These are phyloP conservation scores for Sugiyamaella boreocaroliniensis DNA, from an alignment of 805 yeast genomes.

Conservation along the genomic window DNA sequence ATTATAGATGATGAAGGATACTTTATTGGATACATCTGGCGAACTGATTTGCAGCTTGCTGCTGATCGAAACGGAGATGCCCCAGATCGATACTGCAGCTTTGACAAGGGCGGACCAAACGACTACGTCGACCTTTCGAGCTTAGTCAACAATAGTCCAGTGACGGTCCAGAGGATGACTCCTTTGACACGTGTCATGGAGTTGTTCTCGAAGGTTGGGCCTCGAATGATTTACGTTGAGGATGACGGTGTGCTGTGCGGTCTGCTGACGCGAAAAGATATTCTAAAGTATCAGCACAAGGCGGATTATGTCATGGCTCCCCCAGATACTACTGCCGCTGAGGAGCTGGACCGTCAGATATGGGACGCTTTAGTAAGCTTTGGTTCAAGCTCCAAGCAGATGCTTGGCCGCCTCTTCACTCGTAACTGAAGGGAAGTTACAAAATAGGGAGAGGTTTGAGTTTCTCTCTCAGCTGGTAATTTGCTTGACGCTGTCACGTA, in stretches of 20 bases:
- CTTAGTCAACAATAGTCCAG: slow-evolving; percentile 42
- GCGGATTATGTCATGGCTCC: slow-evolving; percentile 10
- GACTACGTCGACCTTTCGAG: slow-evolving; percentile 9
- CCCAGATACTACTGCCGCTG: slow-evolving; percentile 14
- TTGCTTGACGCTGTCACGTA: background rate
- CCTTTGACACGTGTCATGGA: slow-evolving; percentile 58
- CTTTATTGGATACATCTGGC: slow-evolving; percentile 31
- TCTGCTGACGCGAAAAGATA: slow-evolving; percentile 77
- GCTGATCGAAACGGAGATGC: slow-evolving; percentile 9
- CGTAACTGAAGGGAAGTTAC: background rate
- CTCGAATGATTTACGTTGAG: slow-evolving; percentile 63
- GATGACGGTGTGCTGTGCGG: slow-evolving; percentile 58
- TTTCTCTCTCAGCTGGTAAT: no score
- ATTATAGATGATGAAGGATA: slow-evolving; percentile 28
- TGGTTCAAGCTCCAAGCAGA: background rate
- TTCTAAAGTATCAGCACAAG: slow-evolving; percentile 44
- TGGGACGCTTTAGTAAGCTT: slow-evolving; percentile 15
- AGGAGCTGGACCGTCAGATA: slow-evolving; percentile 16
- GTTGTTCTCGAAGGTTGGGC: slow-evolving; percentile 73
- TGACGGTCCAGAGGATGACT: slow-evolving; percentile 48
- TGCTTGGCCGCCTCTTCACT: background rate
- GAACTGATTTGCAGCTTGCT: slow-evolving; percentile 23
- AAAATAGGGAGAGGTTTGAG: no score
- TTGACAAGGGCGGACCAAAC: slow-evolving; percentile 7
- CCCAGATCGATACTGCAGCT: slow-evolving; percentile 8